phyloP scores from a whole-genome alignment of 2,329 filamentous ascomycete species.

The Verticillium nonalfalfae region DNA sequence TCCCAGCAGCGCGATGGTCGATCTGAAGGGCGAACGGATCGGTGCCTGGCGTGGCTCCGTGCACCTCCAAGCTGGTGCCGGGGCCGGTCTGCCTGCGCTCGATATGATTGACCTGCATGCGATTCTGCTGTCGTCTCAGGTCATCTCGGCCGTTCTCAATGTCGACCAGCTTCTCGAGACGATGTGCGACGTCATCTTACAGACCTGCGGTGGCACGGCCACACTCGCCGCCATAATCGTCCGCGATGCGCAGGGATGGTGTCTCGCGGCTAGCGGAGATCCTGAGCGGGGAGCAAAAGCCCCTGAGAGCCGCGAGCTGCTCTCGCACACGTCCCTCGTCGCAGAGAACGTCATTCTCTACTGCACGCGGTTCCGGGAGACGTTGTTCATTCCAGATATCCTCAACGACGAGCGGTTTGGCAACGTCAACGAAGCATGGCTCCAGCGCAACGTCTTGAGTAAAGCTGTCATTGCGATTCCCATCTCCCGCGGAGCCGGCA shows the following conservation, averaged over 20 bases:
- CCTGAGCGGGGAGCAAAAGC: conserved; percentile 55
- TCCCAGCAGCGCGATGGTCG: conserved; percentile 36
- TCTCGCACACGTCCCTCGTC: conserved; percentile 54
- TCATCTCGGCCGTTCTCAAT: conserved; percentile 72
- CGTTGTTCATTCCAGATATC: conserved; percentile 68
- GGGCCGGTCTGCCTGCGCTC: conserved; percentile 61
- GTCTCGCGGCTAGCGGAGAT: conserved; percentile 66
- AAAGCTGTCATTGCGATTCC: conserved; percentile 76
- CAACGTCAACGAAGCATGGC: conserved; percentile 65
- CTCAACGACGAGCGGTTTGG: conserved; percentile 72
- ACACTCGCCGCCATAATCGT: conserved; percentile 69
- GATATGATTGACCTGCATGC: conserved; percentile 80
- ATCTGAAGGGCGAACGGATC: conserved; percentile 51
- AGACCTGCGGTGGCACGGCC: conserved; percentile 66
- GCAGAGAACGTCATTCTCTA: conserved; percentile 73
- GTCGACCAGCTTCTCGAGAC: conserved; percentile 71
- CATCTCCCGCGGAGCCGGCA: conserved; percentile 65
- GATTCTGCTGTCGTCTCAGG: conserved; percentile 71
- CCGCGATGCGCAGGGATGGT: conserved; percentile 59
- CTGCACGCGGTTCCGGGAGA: conserved; percentile 69
- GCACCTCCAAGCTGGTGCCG: conserved; percentile 46
- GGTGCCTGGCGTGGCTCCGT: conserved; percentile 59
- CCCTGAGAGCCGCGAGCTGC: not conserved
- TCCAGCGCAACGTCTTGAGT: conserved; percentile 61
- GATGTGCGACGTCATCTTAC: conserved; percentile 75